Evolutionary conservation across 2,329 filamentous ascomycete species (phyloP), one percentile per base, ranked within the genome.

Genomic region (Ascochyta lentis): DNA sequence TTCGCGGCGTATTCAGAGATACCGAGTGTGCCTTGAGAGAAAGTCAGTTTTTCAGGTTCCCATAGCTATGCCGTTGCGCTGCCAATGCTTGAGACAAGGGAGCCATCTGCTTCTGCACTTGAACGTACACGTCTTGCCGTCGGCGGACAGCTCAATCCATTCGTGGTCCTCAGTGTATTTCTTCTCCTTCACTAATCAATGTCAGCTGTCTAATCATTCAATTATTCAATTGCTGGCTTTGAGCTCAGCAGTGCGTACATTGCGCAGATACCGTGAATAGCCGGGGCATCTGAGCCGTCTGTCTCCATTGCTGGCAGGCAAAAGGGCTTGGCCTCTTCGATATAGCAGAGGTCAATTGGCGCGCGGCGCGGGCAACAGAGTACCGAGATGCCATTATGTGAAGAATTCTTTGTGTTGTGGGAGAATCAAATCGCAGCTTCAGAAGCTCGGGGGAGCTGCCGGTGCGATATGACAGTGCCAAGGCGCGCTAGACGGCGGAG

Each of bases 111-210:
- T 23, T 16, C 15, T 16, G 35, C 51, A n/a, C 15, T 27, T 26
- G 13, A 34, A 56, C 64, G 34, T 86, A 82, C 91, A 93, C 45
- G 88, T 89, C 78, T 90, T 94, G 76, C 89, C 87, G 79, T 96
- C 90, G 47, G 86, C 86, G 53, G 88, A 89, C 58, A 96, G 81
- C 78, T 97, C 92, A 76, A 99, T 88, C 95, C 95, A 99, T 82
- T 99, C 95, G 83, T 99, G 95, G 75, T 97, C 94, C 77, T 93
- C 89, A 64, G 95, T 97, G 83, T 96, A 99, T 77, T 89, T 91
- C 80, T 95, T 94, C 67, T 85, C 80, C 51, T 83, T 80, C 70
- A 79, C 88, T 90, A 61, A 34, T 2, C 12, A 2, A 13, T 42
- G 51, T 73, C 55, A 73, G 69, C 48, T 19, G 31, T 16, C 27